Conservation (phyloP, 495 filamentous ascomycete genomes). For the Hyaloscypha hepaticicola region DNA sequence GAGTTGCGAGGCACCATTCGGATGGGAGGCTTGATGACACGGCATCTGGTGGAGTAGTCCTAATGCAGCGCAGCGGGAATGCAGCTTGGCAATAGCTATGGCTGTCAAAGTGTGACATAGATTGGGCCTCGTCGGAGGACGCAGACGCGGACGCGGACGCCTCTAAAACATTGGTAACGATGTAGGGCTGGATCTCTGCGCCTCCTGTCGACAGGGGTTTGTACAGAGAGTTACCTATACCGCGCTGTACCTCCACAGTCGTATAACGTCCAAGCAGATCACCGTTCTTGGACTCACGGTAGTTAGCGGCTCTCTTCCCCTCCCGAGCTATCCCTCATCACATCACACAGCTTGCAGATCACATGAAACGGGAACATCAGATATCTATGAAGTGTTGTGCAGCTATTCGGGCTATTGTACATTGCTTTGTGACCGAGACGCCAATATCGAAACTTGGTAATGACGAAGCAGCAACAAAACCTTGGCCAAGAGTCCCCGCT, state of each 20-base stretch:
- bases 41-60: not conserved
- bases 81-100: not conserved
- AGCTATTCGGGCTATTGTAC: constrained; percentile 21
- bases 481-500: constrained; percentile 4
- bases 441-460: constrained; percentile 20
- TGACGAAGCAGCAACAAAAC: constrained; percentile 17
- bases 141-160: no score
- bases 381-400: constrained; percentile 16
- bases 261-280: not conserved
- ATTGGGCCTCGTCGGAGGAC: not conserved
- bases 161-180: not conserved
- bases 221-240: not conserved
- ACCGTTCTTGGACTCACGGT: not conserved
- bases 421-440: constrained; percentile 22
- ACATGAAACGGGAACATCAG: not conserved
- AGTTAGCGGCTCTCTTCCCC: not conserved
- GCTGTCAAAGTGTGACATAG: not conserved
- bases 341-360: not conserved
- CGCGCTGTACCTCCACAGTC: not conserved
- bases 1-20: not conserved
- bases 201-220: not conserved
- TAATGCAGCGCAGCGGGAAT: not conserved
- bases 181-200: not conserved
- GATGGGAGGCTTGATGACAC: not conserved
- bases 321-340: not conserved